Percentiles rank a stretch among this genome's conserved stretches.
Evolutionary conservation across 768 basidiomycete species (phyloP).

Genomic region (Rubroboletus pulcherrimus): DNA sequence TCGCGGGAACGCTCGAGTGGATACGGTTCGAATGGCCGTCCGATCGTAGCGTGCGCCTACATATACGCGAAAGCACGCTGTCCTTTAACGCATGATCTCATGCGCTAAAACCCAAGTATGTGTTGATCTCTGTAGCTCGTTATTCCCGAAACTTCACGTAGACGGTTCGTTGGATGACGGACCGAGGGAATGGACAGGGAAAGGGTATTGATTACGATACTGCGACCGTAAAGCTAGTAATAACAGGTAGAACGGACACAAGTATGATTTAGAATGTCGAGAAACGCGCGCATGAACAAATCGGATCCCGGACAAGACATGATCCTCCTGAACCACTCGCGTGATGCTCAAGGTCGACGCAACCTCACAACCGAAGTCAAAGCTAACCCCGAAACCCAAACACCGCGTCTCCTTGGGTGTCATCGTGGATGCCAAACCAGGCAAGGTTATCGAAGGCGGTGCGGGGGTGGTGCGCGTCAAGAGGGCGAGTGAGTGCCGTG

Average conservation of each 20-base stretch:
- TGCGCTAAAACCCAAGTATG: not conserved
- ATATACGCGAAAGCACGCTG: slow-evolving; percentile 75
- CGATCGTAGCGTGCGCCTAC: slow-evolving; percentile 78
- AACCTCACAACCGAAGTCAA: slow-evolving; percentile 27
- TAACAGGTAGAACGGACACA: not conserved
- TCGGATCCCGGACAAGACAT: not conserved
- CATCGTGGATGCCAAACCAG: slow-evolving; percentile 56
- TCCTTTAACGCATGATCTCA: slow-evolving; percentile 73
- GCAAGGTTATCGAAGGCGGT: slow-evolving; percentile 40
- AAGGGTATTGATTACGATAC: not conserved
- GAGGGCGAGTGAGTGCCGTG: no score
- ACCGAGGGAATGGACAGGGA: not conserved
- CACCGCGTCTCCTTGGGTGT: slow-evolving; percentile 50
- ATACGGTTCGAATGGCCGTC: slow-evolving; percentile 83
- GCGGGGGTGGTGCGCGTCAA: slow-evolving; percentile 4
- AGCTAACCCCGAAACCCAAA: slow-evolving; percentile 27
- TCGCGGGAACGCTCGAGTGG: slow-evolving; percentile 63
- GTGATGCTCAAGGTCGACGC: slow-evolving; percentile 63
- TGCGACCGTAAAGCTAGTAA: no score
- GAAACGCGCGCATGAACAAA: not conserved
- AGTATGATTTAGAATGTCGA: not conserved
- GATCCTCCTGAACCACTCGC: not conserved
- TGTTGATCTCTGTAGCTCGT: not conserved
- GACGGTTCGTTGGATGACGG: not conserved
- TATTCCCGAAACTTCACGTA: not conserved